phyloP scores from a whole-genome alignment of 805 yeast genomes.

The Kodamaea kaohsiungensis region DNA sequence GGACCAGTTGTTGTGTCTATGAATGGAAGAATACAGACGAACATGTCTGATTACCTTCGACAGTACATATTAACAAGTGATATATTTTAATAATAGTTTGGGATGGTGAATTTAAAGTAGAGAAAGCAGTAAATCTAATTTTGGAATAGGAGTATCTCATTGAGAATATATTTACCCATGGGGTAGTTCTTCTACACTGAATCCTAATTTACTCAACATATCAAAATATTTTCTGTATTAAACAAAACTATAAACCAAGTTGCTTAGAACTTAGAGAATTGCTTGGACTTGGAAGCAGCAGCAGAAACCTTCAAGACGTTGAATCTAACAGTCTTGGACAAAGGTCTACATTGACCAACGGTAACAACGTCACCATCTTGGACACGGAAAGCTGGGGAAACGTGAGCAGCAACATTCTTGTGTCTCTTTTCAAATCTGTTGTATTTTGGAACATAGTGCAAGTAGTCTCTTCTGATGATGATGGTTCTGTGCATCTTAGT shows the following conservation, averaged over 20 bases:
- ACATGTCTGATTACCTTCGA: neutral
- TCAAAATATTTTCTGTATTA: neutral
- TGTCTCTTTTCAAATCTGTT: constrained; percentile 99
- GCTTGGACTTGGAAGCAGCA: constrained; percentile 87
- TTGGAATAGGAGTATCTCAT: no score
- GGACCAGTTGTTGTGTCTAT: no score
- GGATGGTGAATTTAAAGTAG: no score
- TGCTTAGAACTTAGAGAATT: constrained; percentile 91
- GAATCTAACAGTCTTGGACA: constrained; percentile 99
- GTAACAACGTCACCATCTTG: constrained; percentile 98
- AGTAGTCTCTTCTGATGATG: constrained; percentile 99
- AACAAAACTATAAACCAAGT: constrained; percentile 4
- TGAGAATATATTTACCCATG: no score
- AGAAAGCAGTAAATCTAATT: no score
- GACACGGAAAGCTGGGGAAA: constrained; percentile 99
- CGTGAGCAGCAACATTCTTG: constrained; percentile 99
- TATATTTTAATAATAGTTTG: no score
- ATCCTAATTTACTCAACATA: neutral
- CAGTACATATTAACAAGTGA: neutral
- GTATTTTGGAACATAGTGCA: constrained; percentile 99
- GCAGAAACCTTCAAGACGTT: constrained; percentile 96
- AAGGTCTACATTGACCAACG: constrained; percentile 99
- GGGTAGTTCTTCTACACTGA: no score
- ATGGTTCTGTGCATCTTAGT: constrained; percentile 99
- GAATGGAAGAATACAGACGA: neutral